Evolutionary conservation across 257 asterid species (phyloP).

Genomic region (Nicotiana obtusifolia): DNA sequence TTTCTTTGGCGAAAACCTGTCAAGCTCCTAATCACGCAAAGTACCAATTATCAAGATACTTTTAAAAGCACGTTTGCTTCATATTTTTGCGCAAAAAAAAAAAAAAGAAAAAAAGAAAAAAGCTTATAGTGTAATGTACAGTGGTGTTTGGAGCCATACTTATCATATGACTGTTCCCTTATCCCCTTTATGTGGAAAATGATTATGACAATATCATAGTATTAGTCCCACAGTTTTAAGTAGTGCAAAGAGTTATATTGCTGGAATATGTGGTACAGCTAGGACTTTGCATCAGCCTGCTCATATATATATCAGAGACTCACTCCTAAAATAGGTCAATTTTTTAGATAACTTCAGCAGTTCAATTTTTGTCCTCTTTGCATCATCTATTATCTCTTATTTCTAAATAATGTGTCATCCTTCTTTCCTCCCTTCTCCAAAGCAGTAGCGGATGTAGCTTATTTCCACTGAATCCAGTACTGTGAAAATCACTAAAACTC

Average conservation of each 20-base stretch:
- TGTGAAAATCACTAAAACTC: too few species aligned
- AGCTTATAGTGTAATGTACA: not conserved
- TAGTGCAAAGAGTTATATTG: slow-evolving; percentile 2
- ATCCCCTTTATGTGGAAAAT: not conserved
- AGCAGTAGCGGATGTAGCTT: too few species aligned
- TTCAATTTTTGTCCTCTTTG: slow-evolving; percentile 7
- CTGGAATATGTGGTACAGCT: slow-evolving; percentile 17
- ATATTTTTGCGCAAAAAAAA: not conserved
- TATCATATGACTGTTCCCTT: not conserved
- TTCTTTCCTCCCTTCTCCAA: not conserved
- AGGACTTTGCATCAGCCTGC: not conserved
- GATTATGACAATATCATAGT: slow-evolving; percentile 1
- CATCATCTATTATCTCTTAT: not conserved
- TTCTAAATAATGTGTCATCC: not conserved
- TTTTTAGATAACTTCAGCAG: not conserved
- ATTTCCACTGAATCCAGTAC: too few species aligned
- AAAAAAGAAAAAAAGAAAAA: not conserved
- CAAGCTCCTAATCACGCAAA: not conserved
- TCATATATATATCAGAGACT: not conserved
- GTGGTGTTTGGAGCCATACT: not conserved
- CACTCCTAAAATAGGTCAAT: slow-evolving; percentile 7
- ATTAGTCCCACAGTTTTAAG: slow-evolving; percentile 1
- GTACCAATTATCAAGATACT: not conserved
- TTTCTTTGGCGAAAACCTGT: too few species aligned
- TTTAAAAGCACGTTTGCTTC: not conserved